A percentile compares a stretch with the other conserved stretches of the same genome.
phyloP scores from a whole-genome alignment of 345 rosid species.

The Lepidium aucheri region DNA sequence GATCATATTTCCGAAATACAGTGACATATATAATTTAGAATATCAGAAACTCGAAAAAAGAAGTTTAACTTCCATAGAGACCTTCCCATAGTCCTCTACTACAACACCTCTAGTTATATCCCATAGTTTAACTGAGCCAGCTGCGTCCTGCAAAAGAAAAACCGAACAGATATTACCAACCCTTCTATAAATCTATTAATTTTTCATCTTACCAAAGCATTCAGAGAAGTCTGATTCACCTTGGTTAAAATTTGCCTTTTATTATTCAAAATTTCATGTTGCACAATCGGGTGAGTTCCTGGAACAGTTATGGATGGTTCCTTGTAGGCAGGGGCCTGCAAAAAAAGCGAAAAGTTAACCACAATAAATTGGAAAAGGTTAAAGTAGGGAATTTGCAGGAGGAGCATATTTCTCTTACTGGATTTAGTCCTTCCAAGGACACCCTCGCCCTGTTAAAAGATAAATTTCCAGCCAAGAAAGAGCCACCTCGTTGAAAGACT shows the following conservation, averaged over 20 bases:
- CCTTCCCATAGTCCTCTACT: slow-evolving; percentile 92
- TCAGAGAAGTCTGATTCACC: slow-evolving; percentile 35
- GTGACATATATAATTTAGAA: neutral
- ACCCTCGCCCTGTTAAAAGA: slow-evolving; percentile 95
- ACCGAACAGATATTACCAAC: slow-evolving; percentile 12
- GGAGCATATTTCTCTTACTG: slow-evolving; percentile 44
- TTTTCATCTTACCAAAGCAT: neutral
- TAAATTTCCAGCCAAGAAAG: slow-evolving; percentile 95
- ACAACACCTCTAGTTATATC: slow-evolving; percentile 83
- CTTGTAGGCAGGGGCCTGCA: slow-evolving; percentile 74
- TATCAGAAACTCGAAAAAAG: slow-evolving; percentile 2
- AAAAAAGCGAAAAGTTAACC: slow-evolving; percentile 14
- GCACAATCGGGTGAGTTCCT: slow-evolving; percentile 87
- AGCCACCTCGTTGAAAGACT: slow-evolving; percentile 77
- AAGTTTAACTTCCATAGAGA: slow-evolving; percentile 13
- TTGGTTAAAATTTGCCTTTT: slow-evolving; percentile 94
- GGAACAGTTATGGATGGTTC: slow-evolving; percentile 65
- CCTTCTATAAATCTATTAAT: neutral
- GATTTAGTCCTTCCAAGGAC: slow-evolving; percentile 89
- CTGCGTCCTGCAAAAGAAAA: slow-evolving; percentile 59
- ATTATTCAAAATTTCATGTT: slow-evolving; percentile 93
- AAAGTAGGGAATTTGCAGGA: neutral
- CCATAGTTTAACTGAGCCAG: slow-evolving; percentile 94
- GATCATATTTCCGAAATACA: neutral
- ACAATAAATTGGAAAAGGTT: neutral